Percentiles rank a stretch among this genome's conserved stretches.
Conservation (phyloP, 2,329 filamentous ascomycete species). For the Talaromyces sp. region DNA sequence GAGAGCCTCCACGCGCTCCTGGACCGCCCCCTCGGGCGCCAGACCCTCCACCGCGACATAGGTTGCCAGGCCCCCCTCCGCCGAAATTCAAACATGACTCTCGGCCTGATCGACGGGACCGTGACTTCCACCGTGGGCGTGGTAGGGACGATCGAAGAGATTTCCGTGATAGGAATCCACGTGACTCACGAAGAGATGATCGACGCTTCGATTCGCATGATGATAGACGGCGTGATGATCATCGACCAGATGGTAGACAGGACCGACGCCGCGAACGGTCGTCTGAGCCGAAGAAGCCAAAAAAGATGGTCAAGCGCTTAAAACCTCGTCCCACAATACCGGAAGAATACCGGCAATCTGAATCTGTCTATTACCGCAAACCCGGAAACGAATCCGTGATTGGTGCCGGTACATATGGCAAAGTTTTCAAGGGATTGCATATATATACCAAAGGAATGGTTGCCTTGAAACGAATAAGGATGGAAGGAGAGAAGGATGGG, state of each 20-base stretch:
- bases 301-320: conserved; percentile 62
- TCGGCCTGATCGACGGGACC: conserved; percentile 37
- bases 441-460: conserved; percentile 72
- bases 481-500: conserved; percentile 99
- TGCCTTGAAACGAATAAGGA: conserved; percentile 96
- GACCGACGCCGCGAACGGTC: conserved; percentile 48
- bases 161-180: conserved; percentile 30
- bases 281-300: conserved; percentile 53
- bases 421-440: conserved; percentile 89
- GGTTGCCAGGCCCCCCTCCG: conserved; percentile 30
- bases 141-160: conserved; percentile 25
- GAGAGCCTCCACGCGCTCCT: conserved; percentile 35
- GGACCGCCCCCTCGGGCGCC: conserved; percentile 32
- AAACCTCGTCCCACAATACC: conserved; percentile 68
- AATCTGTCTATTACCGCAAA: conserved; percentile 91
- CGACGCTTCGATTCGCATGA: conserved; percentile 36
- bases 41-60: conserved; percentile 32
- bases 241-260: conserved; percentile 26
- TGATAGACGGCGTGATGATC: conserved; percentile 33
- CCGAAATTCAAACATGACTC: conserved; percentile 35
- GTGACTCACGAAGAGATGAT: conserved; percentile 33
- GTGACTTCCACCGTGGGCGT: conserved; percentile 17
- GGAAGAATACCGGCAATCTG: conserved; percentile 68
- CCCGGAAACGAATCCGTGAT: conserved; percentile 97
- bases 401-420: conserved; percentile 89